phyloP scores from a whole-genome alignment of 164 flowering plant species.

The Vitis cinerea region DNA sequence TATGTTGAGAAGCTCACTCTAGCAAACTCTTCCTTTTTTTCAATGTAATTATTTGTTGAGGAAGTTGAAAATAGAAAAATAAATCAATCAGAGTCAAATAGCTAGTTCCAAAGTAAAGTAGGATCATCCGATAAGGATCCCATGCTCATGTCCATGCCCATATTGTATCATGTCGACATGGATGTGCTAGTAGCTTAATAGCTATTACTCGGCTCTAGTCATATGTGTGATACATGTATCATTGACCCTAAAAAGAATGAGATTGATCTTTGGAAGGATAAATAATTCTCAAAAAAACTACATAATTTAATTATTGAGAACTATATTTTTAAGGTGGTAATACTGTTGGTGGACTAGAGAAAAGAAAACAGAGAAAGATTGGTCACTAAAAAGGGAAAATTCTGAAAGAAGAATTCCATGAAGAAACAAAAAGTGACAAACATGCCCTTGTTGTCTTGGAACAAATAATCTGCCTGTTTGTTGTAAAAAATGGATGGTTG shows the following conservation, averaged over 20 bases:
- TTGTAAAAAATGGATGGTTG: too few species aligned
- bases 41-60: too few species aligned
- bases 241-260: background rate
- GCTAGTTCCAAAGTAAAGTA: too few species aligned
- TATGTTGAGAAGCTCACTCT: too few species aligned
- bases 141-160: too few species aligned
- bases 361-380: background rate
- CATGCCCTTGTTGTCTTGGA: background rate
- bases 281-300: background rate
- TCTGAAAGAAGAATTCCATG: background rate
- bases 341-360: background rate
- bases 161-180: too few species aligned
- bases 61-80: too few species aligned
- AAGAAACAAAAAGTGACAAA: background rate
- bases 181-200: too few species aligned
- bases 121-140: too few species aligned
- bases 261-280: background rate
- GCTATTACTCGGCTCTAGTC: background rate
- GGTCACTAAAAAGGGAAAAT: constrained; percentile 1
- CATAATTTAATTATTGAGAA: background rate
- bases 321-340: background rate
- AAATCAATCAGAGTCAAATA: too few species aligned
- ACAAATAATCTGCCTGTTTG: background rate
- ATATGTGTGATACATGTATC: background rate
- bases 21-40: too few species aligned